phyloP scores from a whole-genome alignment of 2,329 filamentous ascomycete genomes.

The Pestalotiopsis sp. region DNA sequence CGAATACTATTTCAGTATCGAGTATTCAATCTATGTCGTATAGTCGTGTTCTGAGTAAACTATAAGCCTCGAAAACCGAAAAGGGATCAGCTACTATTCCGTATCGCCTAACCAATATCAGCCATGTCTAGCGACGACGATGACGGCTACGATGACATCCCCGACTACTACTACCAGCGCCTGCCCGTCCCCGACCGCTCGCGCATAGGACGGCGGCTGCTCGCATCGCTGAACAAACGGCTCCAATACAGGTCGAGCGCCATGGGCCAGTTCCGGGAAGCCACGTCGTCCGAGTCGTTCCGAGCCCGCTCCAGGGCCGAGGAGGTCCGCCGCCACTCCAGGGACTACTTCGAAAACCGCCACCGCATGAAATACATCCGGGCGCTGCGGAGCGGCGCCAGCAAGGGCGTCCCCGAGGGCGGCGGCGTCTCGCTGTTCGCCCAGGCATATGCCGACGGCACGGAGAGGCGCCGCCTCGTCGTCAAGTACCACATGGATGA shows the following conservation, averaged over 20 bases:
- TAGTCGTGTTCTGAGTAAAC: no score
- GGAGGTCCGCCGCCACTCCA: not conserved
- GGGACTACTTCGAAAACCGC: not conserved
- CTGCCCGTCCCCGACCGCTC: not conserved
- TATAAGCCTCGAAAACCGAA: not conserved
- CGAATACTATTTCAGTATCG: no score
- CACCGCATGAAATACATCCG: not conserved
- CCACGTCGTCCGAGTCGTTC: not conserved
- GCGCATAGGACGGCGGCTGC: not conserved
- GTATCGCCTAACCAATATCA: not conserved
- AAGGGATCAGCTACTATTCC: not conserved
- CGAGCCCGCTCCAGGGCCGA: not conserved
- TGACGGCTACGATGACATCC: not conserved
- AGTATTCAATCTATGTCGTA: no score
- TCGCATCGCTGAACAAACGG: not conserved
- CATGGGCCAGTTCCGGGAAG: not conserved
- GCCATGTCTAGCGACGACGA: not conserved
- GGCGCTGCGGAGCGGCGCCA: not conserved
- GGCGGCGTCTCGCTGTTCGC: not conserved
- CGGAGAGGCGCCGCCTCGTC: not conserved
- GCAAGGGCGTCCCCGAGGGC: not conserved
- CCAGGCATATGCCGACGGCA: not conserved
- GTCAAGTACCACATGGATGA: not conserved
- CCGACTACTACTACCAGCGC: not conserved
- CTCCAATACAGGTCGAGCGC: not conserved